Base-by-base conservation (phyloP, 2,329 filamentous ascomycete genomes). In the Fusarium sp. region DNA sequence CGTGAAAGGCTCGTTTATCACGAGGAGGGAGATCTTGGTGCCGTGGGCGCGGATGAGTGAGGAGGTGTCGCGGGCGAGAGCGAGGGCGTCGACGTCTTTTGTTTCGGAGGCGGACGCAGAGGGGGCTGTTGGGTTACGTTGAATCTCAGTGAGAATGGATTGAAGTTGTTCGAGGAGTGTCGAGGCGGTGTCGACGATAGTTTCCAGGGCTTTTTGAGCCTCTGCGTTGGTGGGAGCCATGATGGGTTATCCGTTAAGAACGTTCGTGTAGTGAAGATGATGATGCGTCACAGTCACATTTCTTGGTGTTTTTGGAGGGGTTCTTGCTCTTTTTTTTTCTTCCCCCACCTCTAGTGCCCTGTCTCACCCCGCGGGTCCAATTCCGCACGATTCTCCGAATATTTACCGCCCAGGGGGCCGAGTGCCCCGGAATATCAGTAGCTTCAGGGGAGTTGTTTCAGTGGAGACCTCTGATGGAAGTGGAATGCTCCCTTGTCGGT, bases 1-100 rank as follows among this genome's bases (percentile, higher is more conserved):
- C 0, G 94, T 96, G 71, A 97, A 96, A 1, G 95, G 94, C 19
- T 92, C 87, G 74, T 92, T 97, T 74, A 96, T 91, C 2, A 96
- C 87, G 14, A 98, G 86, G 1, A 97, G 89, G 0, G 92, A 95
- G 26, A 97, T 84, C 67, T 97, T 97, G 7, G 94, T 97, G 3
- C 90, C 87, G 75, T 97, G 93, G 0, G 94, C 92, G 76, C 88
- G 90, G 61, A 97, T 87, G 7, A 96, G 84, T 26, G 85, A 87
- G 1, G 92, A 87, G 0, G 92, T 86, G 72, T 94, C 90, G 71
- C 87, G 86, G 33, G 94, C 88, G 59, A 95, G 84, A 15, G 88
- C 81, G 24, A 97, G 85, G 11, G 89, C 83, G 67, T 91, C 79
- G 75, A 87, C 67, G n/a, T 76, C 62, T 15, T 74, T 45, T n/a